Evolutionary conservation across 2,329 filamentous ascomycete genomes (phyloP), one percentile per base, ranked within the genome.

Genomic region (Trichoderma koningiopsis): DNA sequence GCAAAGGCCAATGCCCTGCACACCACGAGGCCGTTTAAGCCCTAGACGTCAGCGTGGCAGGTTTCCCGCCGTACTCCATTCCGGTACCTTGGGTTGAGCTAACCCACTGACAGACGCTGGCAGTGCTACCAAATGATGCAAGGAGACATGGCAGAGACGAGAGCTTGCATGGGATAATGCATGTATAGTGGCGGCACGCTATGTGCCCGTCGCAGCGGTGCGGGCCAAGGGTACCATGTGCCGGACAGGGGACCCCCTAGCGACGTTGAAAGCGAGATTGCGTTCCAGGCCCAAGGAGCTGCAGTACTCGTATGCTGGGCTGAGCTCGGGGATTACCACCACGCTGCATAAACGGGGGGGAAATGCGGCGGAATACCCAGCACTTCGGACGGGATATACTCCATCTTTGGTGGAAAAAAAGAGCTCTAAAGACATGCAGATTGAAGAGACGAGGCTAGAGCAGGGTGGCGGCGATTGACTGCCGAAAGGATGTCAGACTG

Each of bases 231-330:
- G 27, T 24, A 43, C 19, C 29, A 57, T 57, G 63, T 66, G 24
- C 63, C 63, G 63, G 37, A 27, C 63, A 66, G 33, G 63, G 63
- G 63, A 33, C 61, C 49, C 49, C 16, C 43, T 14, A 40, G 19
- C 57, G 53, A 58, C n/a, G 63, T 53, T 47, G 40, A 66, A 66
- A 66, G 63, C 63, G 63, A 66, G 29, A 66, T 66, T 66, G 53
- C 63, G 52, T 33, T 58, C 63, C 53, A 57, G 52, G 27, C 19
- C 22, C 49, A 27, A 64, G 49, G 33, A 53, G 47, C 14, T 53
- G 24, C 62, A 55, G 33, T 16, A 57, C 53, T 47, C 63, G 53
- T 57, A 58, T 58, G 37, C 52, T 31, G 63, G 33, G 57, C 8
- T 37, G 40, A 22, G 10, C n/a, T 49, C 63, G 29, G 56, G 53